phyloP scores from a whole-genome alignment of 1,139 yeast genomes.

The Entelexis sorbosivorans region DNA sequence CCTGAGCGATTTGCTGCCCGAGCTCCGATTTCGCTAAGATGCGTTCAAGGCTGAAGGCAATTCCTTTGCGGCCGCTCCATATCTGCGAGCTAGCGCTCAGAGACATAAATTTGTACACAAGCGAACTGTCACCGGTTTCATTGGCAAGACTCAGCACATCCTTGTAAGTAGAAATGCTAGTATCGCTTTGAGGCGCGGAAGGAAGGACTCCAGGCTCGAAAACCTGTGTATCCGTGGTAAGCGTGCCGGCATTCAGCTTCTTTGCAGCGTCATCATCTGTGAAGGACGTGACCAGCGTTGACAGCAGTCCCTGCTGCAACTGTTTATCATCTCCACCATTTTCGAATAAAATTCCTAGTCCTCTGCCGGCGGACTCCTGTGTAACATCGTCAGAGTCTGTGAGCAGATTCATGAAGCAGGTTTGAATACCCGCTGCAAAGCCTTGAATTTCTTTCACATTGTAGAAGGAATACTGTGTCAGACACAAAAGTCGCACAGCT shows the following conservation, averaged over 20 bases:
- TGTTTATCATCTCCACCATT: slow-evolving; percentile 37
- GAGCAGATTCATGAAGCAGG: slow-evolving; percentile 59
- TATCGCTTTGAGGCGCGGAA: slow-evolving; percentile 35
- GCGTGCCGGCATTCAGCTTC: slow-evolving; percentile 49
- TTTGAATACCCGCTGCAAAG: slow-evolving; percentile 49
- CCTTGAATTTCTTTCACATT: slow-evolving; percentile 27
- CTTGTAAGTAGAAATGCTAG: slow-evolving; percentile 63
- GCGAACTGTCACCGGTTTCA: slow-evolving; percentile 89
- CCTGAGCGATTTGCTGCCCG: slow-evolving; percentile 45
- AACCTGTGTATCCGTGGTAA: slow-evolving; percentile 68
- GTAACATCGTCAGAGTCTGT: slow-evolving; percentile 72
- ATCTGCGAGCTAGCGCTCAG: slow-evolving; percentile 76
- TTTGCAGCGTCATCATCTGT: slow-evolving; percentile 41
- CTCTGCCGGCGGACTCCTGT: slow-evolving; percentile 88
- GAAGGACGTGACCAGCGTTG: slow-evolving; percentile 58
- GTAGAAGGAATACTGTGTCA: slow-evolving; percentile 49
- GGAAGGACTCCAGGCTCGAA: slow-evolving; percentile 73
- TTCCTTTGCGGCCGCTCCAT: slow-evolving; percentile 89
- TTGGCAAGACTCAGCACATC: slow-evolving; percentile 70
- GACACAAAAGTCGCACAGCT: slow-evolving; percentile 75
- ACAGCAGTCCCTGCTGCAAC: slow-evolving; percentile 6
- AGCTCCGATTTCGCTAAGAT: slow-evolving; percentile 70
- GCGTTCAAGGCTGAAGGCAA: slow-evolving; percentile 85
- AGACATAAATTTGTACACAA: slow-evolving; percentile 90
- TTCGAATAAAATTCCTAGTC: slow-evolving; percentile 72